These are phyloP conservation scores for Ceratocystiopsis brevicomis DNA, from an alignment of 2,329 filamentous ascomycete species.

Conservation along the genomic window DNA sequence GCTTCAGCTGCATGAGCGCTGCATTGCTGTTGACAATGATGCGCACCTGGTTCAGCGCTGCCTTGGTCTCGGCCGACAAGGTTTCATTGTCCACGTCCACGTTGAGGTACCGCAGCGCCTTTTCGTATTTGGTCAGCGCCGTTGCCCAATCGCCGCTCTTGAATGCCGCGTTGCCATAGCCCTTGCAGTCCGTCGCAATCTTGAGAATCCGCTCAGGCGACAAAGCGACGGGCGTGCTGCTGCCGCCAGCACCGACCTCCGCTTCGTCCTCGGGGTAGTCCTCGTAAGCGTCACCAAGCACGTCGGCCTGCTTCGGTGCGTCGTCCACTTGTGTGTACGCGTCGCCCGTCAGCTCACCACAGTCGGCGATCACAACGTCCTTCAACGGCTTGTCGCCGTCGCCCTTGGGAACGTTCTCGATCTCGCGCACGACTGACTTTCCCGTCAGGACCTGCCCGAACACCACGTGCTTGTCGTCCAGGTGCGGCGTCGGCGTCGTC, in stretches of 20 bases:
- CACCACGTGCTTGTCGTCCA: slow-evolving; percentile 88
- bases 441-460: slow-evolving; percentile 88
- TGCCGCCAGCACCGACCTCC: slow-evolving; percentile 29
- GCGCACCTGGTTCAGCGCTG: slow-evolving; percentile 52
- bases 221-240: slow-evolving; percentile 34
- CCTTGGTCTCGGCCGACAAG: slow-evolving; percentile 48
- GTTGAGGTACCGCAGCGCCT: slow-evolving; percentile 74
- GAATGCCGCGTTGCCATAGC: slow-evolving; percentile 82
- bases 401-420: slow-evolving; percentile 67
- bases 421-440: slow-evolving; percentile 74
- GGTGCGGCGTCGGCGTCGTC: slow-evolving; percentile 81
- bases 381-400: slow-evolving; percentile 57
- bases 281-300: slow-evolving; percentile 79
- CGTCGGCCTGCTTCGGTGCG: slow-evolving; percentile 48
- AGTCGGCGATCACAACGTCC: slow-evolving; percentile 61
- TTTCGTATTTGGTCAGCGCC: slow-evolving; percentile 83
- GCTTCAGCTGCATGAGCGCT: slow-evolving; percentile 70
- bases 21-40: slow-evolving; percentile 80
- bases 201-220: slow-evolving; percentile 50
- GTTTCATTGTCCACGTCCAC: slow-evolving; percentile 61
- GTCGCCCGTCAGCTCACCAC: slow-evolving; percentile 62
- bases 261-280: slow-evolving; percentile 81
- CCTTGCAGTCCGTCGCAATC: slow-evolving; percentile 74
- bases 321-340: slow-evolving; percentile 43
- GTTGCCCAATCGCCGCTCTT: slow-evolving; percentile 53